Percentiles rank a stretch among this genome's conserved stretches.
Conservation (phyloP, 192 early-diverging fungal genomes). For the Podochytrium sp. region DNA sequence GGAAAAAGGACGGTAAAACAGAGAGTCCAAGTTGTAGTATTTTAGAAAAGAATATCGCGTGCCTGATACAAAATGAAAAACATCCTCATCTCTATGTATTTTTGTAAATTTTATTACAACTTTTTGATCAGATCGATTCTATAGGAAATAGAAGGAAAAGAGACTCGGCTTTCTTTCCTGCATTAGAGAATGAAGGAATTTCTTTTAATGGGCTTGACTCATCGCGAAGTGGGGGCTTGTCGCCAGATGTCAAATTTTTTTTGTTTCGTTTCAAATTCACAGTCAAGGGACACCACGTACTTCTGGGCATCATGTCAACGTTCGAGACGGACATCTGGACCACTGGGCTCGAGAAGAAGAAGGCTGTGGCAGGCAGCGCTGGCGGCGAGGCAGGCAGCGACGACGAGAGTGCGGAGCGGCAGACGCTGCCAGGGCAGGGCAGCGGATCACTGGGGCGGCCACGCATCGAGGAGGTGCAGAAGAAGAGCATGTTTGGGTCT, state of each 20-base stretch:
- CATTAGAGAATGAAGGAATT: not conserved
- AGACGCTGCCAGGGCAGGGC: not conserved
- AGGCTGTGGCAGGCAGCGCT: not conserved
- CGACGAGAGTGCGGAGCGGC: not conserved
- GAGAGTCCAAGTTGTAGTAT: not conserved
- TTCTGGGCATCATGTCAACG: slow-evolving; percentile 1
- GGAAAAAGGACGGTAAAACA: not conserved
- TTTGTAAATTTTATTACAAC: too few relatives aligned
- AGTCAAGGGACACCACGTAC: not conserved
- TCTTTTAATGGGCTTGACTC: not conserved
- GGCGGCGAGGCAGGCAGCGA: not conserved
- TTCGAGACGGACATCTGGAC: slow-evolving; percentile 44
- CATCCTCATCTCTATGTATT: too few relatives aligned
- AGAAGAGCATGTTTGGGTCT: too few relatives aligned
- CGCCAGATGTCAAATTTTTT: too few relatives aligned
- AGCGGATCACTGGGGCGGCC: not conserved
- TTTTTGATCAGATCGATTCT: too few relatives aligned
- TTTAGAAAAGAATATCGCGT: not conserved
- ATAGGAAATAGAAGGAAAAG: too few relatives aligned
- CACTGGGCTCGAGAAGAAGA: slow-evolving; percentile 26
- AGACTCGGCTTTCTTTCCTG: not conserved
- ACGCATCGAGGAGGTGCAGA: not conserved
- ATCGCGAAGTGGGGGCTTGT: not conserved
- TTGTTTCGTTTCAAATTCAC: slow-evolving; percentile 14
- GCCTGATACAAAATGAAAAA: too few relatives aligned